Evolutionary conservation across 306 rosid species (phyloP).

Genomic region (Gleditsia sinensis): DNA sequence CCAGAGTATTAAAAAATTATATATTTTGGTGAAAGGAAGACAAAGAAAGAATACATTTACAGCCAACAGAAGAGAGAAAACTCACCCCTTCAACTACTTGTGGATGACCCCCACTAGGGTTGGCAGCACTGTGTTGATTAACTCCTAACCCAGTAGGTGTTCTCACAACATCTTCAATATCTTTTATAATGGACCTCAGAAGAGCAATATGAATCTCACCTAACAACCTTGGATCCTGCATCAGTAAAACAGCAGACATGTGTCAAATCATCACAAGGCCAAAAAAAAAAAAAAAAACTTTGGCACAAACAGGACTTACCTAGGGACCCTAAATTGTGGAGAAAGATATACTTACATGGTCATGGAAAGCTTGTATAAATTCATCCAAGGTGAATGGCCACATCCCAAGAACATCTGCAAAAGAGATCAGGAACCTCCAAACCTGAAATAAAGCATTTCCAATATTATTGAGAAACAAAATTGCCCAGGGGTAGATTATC

Average conservation of each 20-base stretch:
- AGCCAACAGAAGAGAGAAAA: constrained; percentile 22
- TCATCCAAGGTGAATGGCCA: constrained; percentile 91
- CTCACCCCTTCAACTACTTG: constrained; percentile 75
- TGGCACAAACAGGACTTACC: constrained; percentile 12
- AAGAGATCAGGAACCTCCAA: constrained; percentile 81
- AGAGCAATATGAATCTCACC: constrained; percentile 80
- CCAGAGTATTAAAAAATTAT: not conserved
- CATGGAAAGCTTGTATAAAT: constrained; percentile 86
- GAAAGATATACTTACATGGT: constrained; percentile 54
- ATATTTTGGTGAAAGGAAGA: constrained; percentile 10
- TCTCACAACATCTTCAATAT: constrained; percentile 76
- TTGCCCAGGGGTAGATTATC: not conserved
- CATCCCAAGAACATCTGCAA: constrained; percentile 73
- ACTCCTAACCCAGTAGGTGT: constrained; percentile 56
- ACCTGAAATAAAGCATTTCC: constrained; percentile 49
- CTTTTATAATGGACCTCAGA: constrained; percentile 66
- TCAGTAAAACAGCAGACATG: constrained; percentile 22
- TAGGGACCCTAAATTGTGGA: constrained; percentile 5
- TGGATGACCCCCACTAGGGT: constrained; percentile 78
- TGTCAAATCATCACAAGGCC: constrained; percentile 13
- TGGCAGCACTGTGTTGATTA: constrained; percentile 54
- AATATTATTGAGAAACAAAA: constrained; percentile 12
- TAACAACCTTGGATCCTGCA: constrained; percentile 74
- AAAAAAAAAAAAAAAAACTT: constrained; percentile 2
- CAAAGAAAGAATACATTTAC: constrained; percentile 11